Evolutionary conservation across 2,329 filamentous ascomycete species (phyloP).

Genomic region (Plectosphaerella plurivora): DNA sequence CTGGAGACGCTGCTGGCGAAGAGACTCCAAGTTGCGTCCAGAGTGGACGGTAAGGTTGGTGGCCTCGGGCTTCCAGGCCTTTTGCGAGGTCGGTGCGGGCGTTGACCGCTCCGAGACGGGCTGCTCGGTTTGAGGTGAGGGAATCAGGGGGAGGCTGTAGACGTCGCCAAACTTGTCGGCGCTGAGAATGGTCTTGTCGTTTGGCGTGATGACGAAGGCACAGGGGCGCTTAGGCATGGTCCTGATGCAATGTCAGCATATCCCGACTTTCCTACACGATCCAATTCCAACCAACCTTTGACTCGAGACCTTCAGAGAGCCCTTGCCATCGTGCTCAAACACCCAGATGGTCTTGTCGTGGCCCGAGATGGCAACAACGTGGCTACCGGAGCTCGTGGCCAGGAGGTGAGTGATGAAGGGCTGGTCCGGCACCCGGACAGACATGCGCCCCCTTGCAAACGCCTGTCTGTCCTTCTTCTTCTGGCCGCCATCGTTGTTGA

Average conservation of each 20-base stretch:
- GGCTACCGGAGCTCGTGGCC: slow-evolving; percentile 56
- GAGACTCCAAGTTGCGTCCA: slow-evolving; percentile 55
- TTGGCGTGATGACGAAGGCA: slow-evolving; percentile 64
- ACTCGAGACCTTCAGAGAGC: slow-evolving; percentile 62
- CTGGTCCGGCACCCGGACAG: slow-evolving; percentile 37
- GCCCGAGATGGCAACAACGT: slow-evolving; percentile 76
- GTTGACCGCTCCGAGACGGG: slow-evolving; percentile 13
- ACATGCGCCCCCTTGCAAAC: no score
- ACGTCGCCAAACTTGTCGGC: slow-evolving; percentile 98
- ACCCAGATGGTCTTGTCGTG: slow-evolving; percentile 91
- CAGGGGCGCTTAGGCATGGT: slow-evolving; percentile 87
- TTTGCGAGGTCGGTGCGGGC: slow-evolving; percentile 12
- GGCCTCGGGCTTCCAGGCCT: slow-evolving; percentile 42
- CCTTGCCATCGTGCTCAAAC: slow-evolving; percentile 62
- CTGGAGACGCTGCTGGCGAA: slow-evolving; percentile 53
- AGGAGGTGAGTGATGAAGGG: slow-evolving; percentile 67
- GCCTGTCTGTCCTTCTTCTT: slow-evolving; percentile 25
- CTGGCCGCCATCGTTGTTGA: slow-evolving; percentile 16
- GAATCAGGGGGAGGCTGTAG: slow-evolving; percentile 75
- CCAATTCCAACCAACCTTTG: slow-evolving; percentile 51
- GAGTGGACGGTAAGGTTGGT: slow-evolving; percentile 61
- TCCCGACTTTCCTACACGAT: neutral
- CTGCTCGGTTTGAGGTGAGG: slow-evolving; percentile 11
- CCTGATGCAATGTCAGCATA: slow-evolving; percentile 40
- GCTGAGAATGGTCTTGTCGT: slow-evolving; percentile 69